Conservation (phyloP, 441 rosid species). For the Melastoma candidum region DNA sequence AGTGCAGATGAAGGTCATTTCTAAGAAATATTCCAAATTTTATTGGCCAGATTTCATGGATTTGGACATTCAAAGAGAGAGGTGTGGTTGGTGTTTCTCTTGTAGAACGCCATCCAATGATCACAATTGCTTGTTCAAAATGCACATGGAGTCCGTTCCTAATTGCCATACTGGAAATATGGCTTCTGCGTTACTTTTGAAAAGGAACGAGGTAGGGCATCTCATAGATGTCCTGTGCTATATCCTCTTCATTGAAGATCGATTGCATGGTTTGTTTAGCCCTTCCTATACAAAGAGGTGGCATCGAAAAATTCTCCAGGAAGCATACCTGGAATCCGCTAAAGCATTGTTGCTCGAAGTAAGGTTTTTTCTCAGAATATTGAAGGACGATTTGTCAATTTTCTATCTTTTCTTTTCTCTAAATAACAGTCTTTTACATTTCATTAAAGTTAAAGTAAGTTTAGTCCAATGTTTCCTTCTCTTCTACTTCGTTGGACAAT, state of each 20-base stretch:
- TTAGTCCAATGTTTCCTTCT: too few species aligned
- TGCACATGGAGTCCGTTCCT: constrained; percentile 33
- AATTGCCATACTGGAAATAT: constrained; percentile 33
- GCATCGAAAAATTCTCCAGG: constrained; percentile 47
- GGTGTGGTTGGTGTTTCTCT: constrained; percentile 94
- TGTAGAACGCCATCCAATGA: constrained; percentile 54
- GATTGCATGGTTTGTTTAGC: constrained; percentile 70
- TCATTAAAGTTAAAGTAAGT: neutral
- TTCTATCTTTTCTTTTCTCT: constrained; percentile 1
- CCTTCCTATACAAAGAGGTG: constrained; percentile 50
- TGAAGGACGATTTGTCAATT: constrained; percentile 1
- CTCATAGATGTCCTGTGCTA: constrained; percentile 39
- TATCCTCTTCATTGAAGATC: constrained; percentile 58
- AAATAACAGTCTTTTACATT: neutral
- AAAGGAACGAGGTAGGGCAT: constrained; percentile 37
- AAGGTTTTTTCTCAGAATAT: constrained; percentile 14
- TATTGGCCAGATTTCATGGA: constrained; percentile 47
- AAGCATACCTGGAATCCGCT: constrained; percentile 42
- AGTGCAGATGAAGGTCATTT: constrained; percentile 63
- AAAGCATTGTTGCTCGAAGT: constrained; percentile 53
- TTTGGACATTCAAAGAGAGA: constrained; percentile 48
- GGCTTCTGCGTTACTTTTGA: constrained; percentile 27
- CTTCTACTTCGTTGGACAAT: too few species aligned
- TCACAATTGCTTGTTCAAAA: constrained; percentile 60
- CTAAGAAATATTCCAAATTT: constrained; percentile 50